These are phyloP conservation scores for Naganishia onofrii DNA, from an alignment of 768 basidiomycete genomes.

Conservation along the genomic window DNA sequence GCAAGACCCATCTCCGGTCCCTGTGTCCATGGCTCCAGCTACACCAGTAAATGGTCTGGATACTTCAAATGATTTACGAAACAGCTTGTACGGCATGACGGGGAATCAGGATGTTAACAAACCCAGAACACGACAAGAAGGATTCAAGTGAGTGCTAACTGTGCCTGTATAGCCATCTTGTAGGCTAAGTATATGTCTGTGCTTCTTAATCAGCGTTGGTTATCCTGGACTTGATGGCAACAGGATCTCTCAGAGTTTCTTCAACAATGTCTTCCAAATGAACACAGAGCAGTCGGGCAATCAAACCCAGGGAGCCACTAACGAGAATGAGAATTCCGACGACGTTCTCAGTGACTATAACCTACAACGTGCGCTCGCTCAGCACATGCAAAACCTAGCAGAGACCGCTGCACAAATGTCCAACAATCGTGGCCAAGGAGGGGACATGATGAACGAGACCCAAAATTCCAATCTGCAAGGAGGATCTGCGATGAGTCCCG, in stretches of 20 bases:
- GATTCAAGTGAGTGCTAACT: conserved; percentile 6
- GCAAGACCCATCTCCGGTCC: conserved; percentile 22
- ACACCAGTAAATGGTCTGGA: not conserved
- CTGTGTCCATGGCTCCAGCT: not conserved
- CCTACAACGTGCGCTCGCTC: conserved; percentile 19
- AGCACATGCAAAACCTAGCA: conserved; percentile 9
- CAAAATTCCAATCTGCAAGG: not conserved
- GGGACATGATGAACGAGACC: not conserved
- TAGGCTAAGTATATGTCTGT: not conserved
- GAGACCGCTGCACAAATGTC: not conserved
- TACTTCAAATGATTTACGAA: not conserved
- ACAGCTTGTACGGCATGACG: conserved; percentile 6
- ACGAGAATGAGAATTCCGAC: not conserved
- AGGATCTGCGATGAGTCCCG: conserved; percentile 3
- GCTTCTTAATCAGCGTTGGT: not conserved
- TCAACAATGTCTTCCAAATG: conserved; percentile 14
- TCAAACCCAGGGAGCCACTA: not conserved
- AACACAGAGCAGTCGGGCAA: not conserved
- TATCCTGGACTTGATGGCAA: conserved; percentile 2
- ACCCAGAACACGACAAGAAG: conserved; percentile 15
- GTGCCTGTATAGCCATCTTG: too few relatives aligned
- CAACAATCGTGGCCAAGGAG: not conserved
- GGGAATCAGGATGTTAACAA: conserved; percentile 1
- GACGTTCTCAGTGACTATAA: conserved; percentile 7
- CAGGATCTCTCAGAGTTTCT: conserved; percentile 8